phyloP scores from a whole-genome alignment of 2,329 filamentous ascomycete genomes.

The Colletotrichum godetiae region DNA sequence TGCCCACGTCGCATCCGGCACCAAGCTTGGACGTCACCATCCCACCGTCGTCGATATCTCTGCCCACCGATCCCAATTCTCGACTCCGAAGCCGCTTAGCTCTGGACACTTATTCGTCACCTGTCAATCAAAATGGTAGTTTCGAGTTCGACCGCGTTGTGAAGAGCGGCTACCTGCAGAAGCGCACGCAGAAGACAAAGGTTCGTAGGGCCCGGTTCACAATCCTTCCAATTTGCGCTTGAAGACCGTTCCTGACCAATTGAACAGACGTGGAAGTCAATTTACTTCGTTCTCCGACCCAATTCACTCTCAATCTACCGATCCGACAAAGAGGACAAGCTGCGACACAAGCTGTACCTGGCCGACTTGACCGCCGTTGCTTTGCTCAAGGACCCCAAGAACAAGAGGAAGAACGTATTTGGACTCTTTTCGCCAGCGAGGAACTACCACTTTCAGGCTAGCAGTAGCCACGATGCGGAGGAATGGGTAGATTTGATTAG shows the following conservation, averaged over 20 bases:
- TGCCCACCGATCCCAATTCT: constrained; percentile 40
- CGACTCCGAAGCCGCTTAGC: constrained; percentile 57
- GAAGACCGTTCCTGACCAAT: constrained; percentile 8
- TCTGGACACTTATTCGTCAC: constrained; percentile 75
- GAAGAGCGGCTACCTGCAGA: constrained; percentile 87
- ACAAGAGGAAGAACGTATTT: constrained; percentile 88
- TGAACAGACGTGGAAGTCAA: constrained; percentile 84
- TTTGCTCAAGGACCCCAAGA: constrained; percentile 87
- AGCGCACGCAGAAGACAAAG: constrained; percentile 94
- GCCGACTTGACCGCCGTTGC: constrained; percentile 93
- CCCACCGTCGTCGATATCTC: constrained; percentile 33
- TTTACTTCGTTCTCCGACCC: constrained; percentile 89
- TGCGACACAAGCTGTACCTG: constrained; percentile 88
- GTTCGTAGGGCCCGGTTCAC: constrained; percentile 55
- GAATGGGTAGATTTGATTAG: constrained; percentile 90
- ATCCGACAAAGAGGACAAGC: constrained; percentile 87
- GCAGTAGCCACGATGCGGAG: constrained; percentile 78
- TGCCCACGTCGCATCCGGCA: constrained; percentile 23
- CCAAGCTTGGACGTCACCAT: constrained; percentile 38
- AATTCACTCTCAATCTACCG: constrained; percentile 94
- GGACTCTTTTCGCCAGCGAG: constrained; percentile 90
- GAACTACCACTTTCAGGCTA: constrained; percentile 90
- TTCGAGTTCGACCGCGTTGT: constrained; percentile 96
- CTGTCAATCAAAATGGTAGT: constrained; percentile 93
- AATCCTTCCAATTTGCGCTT: background rate